These are phyloP conservation scores for Exophiala sp. DNA, from an alignment of 2,329 filamentous ascomycete genomes.

Conservation along the genomic window DNA sequence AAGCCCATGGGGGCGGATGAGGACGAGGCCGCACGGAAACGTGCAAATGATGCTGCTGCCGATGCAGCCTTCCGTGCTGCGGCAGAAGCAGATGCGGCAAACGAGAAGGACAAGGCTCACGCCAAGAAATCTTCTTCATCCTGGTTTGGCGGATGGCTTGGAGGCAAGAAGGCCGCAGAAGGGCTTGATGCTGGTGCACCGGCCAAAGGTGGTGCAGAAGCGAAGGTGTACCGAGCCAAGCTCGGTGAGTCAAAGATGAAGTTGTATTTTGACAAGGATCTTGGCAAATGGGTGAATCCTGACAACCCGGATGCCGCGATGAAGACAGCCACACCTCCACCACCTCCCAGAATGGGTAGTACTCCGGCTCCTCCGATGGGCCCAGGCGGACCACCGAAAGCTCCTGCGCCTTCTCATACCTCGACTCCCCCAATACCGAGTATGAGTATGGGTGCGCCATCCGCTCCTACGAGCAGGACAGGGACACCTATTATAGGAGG, in stretches of 20 bases:
- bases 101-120: conserved; percentile 43
- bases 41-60: conserved; percentile 27
- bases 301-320: conserved; percentile 68
- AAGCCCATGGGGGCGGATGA: conserved; percentile 3
- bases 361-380: conserved; percentile 20
- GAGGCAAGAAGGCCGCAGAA: conserved; percentile 62
- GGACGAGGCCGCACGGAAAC: conserved; percentile 22
- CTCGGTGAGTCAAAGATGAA: conserved; percentile 83
- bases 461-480: conserved; percentile 20
- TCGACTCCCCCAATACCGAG: conserved; percentile 12
- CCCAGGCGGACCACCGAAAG: conserved; percentile 9
- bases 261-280: conserved; percentile 92
- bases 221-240: conserved; percentile 76
- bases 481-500: conserved; percentile 21
- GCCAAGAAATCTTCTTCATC: conserved; percentile 39
- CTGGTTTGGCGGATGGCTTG: conserved; percentile 86
- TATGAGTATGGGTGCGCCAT: conserved; percentile 13
- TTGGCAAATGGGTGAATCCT: conserved; percentile 98
- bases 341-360: conserved; percentile 65
- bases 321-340: conserved; percentile 62
- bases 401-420: conserved; percentile 6
- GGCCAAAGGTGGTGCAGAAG: conserved; percentile 35
- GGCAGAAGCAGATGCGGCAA: conserved; percentile 27
- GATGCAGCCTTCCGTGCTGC: conserved; percentile 30
- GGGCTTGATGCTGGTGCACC: conserved; percentile 47